phyloP scores from a whole-genome alignment of 2,329 filamentous ascomycete genomes.

The Macrophomina tecta region DNA sequence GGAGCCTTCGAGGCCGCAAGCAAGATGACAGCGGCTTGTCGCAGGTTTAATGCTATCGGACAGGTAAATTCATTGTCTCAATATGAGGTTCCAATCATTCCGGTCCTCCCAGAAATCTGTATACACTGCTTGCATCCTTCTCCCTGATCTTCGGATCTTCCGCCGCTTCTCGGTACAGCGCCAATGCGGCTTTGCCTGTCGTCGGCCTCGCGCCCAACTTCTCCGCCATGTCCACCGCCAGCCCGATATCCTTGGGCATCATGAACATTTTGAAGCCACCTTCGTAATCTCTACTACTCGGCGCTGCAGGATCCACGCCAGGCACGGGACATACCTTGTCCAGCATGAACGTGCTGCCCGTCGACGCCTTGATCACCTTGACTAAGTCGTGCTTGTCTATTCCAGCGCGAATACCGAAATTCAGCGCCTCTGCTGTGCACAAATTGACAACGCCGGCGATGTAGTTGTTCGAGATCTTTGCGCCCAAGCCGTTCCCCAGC shows the following conservation, averaged over 20 bases:
- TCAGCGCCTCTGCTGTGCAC: constrained; percentile 41
- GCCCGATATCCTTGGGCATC: constrained; percentile 43
- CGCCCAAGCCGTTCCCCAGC: constrained; percentile 40
- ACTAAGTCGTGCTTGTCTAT: constrained; percentile 39
- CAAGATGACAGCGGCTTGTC: background rate
- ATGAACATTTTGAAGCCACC: constrained; percentile 44
- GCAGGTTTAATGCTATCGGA: no score
- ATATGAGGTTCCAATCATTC: background rate
- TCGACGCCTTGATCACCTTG: constrained; percentile 39
- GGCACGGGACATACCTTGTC: constrained; percentile 43
- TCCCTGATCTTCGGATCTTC: constrained; percentile 33
- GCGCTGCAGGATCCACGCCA: constrained; percentile 45
- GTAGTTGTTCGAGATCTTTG: constrained; percentile 45
- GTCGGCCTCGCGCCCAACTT: constrained; percentile 36
- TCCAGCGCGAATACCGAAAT: constrained; percentile 40
- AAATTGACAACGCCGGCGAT: constrained; percentile 40
- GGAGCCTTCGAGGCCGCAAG: no score
- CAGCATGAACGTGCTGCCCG: constrained; percentile 43
- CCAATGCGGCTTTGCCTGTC: constrained; percentile 40
- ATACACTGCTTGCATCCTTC: constrained; percentile 16
- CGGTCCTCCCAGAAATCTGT: constrained; percentile 2
- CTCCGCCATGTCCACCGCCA: constrained; percentile 39
- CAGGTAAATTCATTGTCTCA: background rate
- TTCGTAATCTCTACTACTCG: constrained; percentile 43
- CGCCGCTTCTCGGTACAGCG: constrained; percentile 37